Base-by-base conservation (phyloP, 164 flowering plant species). In the Annona cherimola region DNA sequence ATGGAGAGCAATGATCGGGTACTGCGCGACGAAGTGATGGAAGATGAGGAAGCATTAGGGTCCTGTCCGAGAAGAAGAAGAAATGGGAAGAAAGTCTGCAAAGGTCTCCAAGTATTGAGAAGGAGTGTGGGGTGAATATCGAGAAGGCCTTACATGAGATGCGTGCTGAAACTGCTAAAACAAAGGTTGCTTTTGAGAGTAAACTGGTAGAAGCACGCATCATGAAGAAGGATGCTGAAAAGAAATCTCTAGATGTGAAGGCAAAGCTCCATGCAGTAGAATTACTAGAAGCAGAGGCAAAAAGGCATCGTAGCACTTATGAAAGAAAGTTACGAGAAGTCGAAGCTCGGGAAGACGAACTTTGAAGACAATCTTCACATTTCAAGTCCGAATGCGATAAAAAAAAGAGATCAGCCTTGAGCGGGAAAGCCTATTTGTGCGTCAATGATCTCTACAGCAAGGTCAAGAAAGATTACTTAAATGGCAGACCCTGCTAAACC, bases 81-180 rank as follows among this genome's bases (percentile, higher is more conserved):
- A n/a, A n/a, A n/a, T n/a, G n/a, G n/a, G n/a, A n/a, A n/a, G n/a
- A n/a, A n/a, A n/a, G n/a, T n/a, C n/a, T n/a, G n/a, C n/a, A n/a
- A n/a, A n/a, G n/a, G n/a, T n/a, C n/a, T n/a, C n/a, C n/a, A n/a
- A n/a, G n/a, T n/a, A n/a, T n/a, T n/a, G n/a, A n/a, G n/a, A n/a
- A n/a, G n/a, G n/a, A n/a, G n/a, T n/a, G n/a, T n/a, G n/a, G n/a
- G n/a, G n/a, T 86, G 78, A 74, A 95, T 98, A 74, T 95, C 76
- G 99, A 95, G 83, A 93, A 91, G 77, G 77, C 98, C 63, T 81
- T 95, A 86, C 97, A 88, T 79, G 98, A 93, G 82, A 84, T 90
- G 90, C 96, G 96, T 63, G 82, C 91, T 59, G 99, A 95, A 81
- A 79, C 77, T 82, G 97, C 99, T 76, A 97, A 88, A 80, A 83